Conservation (phyloP, 2,329 filamentous ascomycete genomes). For the Colletotrichum limetticola region DNA sequence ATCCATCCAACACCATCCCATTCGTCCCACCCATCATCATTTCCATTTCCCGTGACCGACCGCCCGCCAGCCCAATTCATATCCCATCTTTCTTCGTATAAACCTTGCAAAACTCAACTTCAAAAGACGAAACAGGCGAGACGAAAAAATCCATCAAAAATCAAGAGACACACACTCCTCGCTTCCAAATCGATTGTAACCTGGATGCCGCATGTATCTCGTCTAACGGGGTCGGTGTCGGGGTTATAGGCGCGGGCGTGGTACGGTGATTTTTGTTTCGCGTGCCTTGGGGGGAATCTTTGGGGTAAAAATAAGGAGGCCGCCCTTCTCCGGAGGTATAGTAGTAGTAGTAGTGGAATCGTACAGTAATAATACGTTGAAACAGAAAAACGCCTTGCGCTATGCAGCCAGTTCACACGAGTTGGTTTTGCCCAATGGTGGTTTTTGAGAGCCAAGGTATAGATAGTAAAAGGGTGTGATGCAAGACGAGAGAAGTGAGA, state of each 20-base stretch:
- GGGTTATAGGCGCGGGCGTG: constrained; percentile 1
- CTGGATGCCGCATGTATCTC: constrained; percentile 20
- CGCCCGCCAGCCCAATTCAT: constrained; percentile 3
- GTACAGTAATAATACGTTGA: constrained; percentile 8
- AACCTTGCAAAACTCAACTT: background rate
- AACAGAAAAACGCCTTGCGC: constrained; percentile 35
- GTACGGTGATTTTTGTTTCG: background rate
- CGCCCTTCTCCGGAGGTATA: constrained; percentile 26
- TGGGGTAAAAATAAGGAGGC: constrained; percentile 23
- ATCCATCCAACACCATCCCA: background rate
- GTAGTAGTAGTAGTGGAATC: constrained; percentile 13
- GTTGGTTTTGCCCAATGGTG: constrained; percentile 17
- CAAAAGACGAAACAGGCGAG: background rate
- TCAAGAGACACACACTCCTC: constrained; percentile 17
- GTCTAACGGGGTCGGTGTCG: background rate
- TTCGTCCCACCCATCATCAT: constrained; percentile 11
- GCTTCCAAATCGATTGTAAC: constrained; percentile 16
- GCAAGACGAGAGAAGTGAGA: background rate
- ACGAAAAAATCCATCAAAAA: constrained; percentile 1
- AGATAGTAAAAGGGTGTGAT: constrained; percentile 14
- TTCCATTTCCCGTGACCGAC: constrained; percentile 12
- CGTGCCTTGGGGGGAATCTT: constrained; percentile 26
- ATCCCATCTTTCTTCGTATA: constrained; percentile 6
- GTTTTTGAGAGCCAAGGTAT: constrained; percentile 31
- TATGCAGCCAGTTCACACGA: constrained; percentile 33